Evolutionary conservation across 805 yeast species (phyloP).

Genomic region (Barnettozyma populi): DNA sequence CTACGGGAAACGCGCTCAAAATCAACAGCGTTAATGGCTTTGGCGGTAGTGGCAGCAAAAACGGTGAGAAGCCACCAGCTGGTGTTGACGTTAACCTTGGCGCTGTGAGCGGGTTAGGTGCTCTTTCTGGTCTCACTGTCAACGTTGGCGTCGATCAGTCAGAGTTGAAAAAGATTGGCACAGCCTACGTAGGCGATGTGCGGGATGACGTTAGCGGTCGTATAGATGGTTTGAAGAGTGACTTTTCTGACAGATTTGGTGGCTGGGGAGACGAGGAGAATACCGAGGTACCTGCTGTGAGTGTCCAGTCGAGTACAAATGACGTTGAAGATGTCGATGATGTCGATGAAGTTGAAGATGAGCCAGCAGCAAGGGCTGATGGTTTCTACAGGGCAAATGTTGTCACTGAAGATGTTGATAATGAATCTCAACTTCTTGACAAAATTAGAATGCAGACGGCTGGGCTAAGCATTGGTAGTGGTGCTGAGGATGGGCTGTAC

Average conservation of each 20-base stretch:
- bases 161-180: background rate
- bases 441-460: constrained; percentile 38
- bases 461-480: constrained; percentile 23
- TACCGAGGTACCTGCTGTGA: background rate
- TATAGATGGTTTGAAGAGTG: background rate
- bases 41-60: background rate
- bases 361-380: background rate
- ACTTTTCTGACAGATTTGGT: background rate
- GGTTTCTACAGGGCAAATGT: constrained; percentile 16
- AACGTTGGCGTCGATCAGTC: background rate
- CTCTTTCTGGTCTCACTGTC: background rate
- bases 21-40: constrained; percentile 1
- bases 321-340: background rate
- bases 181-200: background rate
- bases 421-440: constrained; percentile 29
- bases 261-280: background rate
- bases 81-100: constrained; percentile 1
- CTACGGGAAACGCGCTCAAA: constrained; percentile 1
- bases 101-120: background rate
- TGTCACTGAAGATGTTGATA: constrained; percentile 10
- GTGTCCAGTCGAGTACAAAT: background rate
- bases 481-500: constrained; percentile 21
- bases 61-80: background rate
- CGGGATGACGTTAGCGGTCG: constrained; percentile 1
- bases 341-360: background rate